These are phyloP conservation scores for Haplosporangium sp. DNA, from an alignment of 371 early-diverging fungal species.

Conservation along the genomic window DNA sequence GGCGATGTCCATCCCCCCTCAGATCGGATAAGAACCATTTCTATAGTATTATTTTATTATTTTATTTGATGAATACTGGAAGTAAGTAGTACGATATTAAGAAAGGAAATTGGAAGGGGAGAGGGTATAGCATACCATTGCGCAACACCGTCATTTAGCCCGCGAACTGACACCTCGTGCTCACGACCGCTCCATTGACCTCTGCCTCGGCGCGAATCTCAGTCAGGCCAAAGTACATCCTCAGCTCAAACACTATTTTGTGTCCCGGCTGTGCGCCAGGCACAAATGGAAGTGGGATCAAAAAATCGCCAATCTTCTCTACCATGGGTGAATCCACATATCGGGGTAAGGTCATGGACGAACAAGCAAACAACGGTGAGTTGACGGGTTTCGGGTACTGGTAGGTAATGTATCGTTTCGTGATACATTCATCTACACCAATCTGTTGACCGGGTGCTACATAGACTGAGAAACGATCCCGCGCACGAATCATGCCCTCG, in stretches of 20 bases:
- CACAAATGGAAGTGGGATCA: slow-evolving; percentile 64
- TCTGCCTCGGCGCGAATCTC: slow-evolving; percentile 70
- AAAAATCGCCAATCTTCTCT: slow-evolving; percentile 65
- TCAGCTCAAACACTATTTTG: slow-evolving; percentile 33
- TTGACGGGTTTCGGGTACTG: slow-evolving; percentile 64
- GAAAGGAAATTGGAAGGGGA: slow-evolving; percentile 3
- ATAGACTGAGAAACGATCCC: slow-evolving; percentile 70
- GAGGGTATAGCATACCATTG: too few species aligned
- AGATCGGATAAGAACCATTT: too few species aligned
- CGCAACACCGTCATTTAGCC: slow-evolving; percentile 17
- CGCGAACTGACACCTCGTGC: slow-evolving; percentile 35
- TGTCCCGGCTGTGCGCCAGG: slow-evolving; percentile 45
- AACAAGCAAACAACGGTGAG: slow-evolving; percentile 64
- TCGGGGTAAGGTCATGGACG: slow-evolving; percentile 61
- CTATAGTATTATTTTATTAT: too few species aligned
- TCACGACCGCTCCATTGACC: slow-evolving; percentile 59
- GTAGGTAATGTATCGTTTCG: slow-evolving; percentile 62
- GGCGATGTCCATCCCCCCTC: too few species aligned
- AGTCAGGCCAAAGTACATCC: slow-evolving; percentile 71
- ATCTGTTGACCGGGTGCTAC: slow-evolving; percentile 67
- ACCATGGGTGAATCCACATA: slow-evolving; percentile 62
- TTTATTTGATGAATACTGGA: too few species aligned
- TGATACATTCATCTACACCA: slow-evolving; percentile 61
- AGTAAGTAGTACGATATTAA: not conserved
- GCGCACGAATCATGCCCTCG: slow-evolving; percentile 34